These are phyloP conservation scores for Thraustochytrium striatum DNA, from an alignment of 352 stramenopile species.

Conservation along the genomic window DNA sequence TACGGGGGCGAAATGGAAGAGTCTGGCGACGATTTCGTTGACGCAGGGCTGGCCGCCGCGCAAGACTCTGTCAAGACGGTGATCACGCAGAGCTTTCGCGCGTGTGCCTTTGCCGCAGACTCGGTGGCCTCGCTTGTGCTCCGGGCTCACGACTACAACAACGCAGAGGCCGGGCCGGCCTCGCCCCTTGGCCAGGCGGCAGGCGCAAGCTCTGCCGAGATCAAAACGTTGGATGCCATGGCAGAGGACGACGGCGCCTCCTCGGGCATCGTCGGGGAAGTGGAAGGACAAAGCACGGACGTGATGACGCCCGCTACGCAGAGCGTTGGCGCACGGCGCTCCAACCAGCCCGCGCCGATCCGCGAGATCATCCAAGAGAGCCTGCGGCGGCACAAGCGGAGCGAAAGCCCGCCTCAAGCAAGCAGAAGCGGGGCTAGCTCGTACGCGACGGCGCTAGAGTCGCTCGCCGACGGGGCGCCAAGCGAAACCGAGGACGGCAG, in stretches of 20 bases:
- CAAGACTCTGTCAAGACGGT: conserved; percentile 46
- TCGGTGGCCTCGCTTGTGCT: conserved; percentile 21
- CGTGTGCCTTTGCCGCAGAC: conserved; percentile 10
- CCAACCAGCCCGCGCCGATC: neutral
- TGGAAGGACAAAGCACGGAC: too few species aligned
- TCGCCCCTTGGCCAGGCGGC: neutral
- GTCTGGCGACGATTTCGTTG: neutral
- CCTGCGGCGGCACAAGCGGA: too few species aligned
- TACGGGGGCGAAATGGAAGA: too few species aligned
- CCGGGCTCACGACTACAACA: conserved; percentile 29
- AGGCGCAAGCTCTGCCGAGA: neutral
- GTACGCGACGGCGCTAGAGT: too few species aligned
- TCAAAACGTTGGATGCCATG: too few species aligned
- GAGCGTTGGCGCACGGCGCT: neutral
- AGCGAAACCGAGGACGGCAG: neutral
- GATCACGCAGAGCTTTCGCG: conserved; percentile 44
- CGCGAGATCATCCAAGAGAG: neutral
- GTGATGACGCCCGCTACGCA: neutral
- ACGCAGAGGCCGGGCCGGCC: neutral
- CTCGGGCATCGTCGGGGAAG: neutral
- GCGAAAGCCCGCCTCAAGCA: too few species aligned
- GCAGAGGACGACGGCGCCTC: too few species aligned
- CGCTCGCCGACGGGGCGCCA: too few species aligned
- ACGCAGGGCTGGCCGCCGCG: conserved; percentile 5
- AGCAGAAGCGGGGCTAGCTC: too few species aligned